phyloP scores from a whole-genome alignment of 352 stramenopile genomes.

The Aphanomyces euteiches region DNA sequence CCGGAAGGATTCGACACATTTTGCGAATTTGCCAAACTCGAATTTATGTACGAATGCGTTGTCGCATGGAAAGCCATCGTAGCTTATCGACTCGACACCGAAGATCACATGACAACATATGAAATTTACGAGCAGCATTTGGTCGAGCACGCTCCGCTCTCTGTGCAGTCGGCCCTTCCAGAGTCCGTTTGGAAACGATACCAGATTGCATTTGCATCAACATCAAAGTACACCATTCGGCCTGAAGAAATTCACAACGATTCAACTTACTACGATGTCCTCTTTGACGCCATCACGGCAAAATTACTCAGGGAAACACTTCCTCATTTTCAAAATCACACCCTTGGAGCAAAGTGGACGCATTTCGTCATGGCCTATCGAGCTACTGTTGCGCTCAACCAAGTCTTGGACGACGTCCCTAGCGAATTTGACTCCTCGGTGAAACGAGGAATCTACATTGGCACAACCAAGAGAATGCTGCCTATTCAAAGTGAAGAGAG shows the following conservation, averaged over 20 bases:
- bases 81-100: neutral
- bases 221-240: conserved; percentile 27
- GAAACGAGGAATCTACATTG: too few relatives aligned
- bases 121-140: conserved; percentile 9
- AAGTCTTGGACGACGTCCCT: too few relatives aligned
- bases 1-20: neutral
- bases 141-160: neutral
- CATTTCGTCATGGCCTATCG: too few relatives aligned
- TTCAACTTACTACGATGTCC: neutral
- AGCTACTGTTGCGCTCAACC: too few relatives aligned
- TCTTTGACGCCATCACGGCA: neutral
- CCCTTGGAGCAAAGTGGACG: too few relatives aligned
- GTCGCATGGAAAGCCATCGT: neutral
- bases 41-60: conserved; percentile 3
- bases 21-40: conserved; percentile 11
- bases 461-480: too few relatives aligned
- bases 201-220: conserved; percentile 21
- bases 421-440: too few relatives aligned
- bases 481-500: too few relatives aligned
- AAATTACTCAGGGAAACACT: neutral
- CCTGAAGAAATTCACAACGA: neutral
- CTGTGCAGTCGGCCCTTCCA: neutral
- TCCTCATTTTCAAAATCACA: too few relatives aligned
- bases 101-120: neutral
- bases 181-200: neutral